Conservation (phyloP, 202 grass and related monocot genomes). For the Bolboschoenoplectus hybrid region DNA sequence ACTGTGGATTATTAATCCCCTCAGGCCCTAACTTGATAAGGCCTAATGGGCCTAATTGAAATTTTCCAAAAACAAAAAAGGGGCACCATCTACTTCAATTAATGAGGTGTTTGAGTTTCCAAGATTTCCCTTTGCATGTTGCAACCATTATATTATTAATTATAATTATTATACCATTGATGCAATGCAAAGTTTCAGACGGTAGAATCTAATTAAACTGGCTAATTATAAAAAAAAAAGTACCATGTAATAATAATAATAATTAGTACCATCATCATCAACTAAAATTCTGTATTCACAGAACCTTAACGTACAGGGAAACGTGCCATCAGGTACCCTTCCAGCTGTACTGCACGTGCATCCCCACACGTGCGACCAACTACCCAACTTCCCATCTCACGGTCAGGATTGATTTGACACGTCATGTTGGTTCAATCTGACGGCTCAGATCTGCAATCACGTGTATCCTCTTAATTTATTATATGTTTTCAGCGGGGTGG, state of each 20-base stretch:
- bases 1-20: too few relatives aligned
- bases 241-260: not conserved
- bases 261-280: constrained; percentile 19
- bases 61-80: not conserved
- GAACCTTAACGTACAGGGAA: constrained; percentile 3
- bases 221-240: not conserved
- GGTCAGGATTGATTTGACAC: not conserved
- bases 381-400: constrained; percentile 19
- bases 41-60: not conserved
- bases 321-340: constrained; percentile 35
- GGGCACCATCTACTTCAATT: not conserved
- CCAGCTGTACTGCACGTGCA: constrained; percentile 30
- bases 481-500: not conserved
- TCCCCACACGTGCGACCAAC: constrained; percentile 40
- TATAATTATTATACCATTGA: not conserved
- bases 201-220: constrained; percentile 19
- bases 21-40: not conserved
- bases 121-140: constrained; percentile 5
- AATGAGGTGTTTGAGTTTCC: not conserved
- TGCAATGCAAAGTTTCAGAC: not conserved
- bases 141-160: not conserved
- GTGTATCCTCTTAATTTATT: constrained; percentile 18
- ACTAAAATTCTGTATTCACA: constrained; percentile 35
- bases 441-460: constrained; percentile 5
- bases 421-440: constrained; percentile 20